Evolutionary conservation across 805 yeast species (phyloP).

Genomic region (Saccharomyces mikatae): DNA sequence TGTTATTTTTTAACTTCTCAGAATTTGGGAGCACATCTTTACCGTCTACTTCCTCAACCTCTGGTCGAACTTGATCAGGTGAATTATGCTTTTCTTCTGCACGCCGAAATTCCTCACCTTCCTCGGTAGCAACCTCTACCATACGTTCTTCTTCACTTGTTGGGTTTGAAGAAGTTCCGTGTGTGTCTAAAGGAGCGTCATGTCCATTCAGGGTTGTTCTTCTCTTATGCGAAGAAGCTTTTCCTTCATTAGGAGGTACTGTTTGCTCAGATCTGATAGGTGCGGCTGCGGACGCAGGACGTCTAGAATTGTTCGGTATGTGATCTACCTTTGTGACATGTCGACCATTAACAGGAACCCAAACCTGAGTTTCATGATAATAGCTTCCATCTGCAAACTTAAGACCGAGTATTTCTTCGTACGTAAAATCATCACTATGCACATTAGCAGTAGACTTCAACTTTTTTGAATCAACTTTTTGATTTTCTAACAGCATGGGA

Average conservation of each 20-base stretch:
- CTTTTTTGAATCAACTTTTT: neutral
- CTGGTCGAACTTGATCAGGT: neutral
- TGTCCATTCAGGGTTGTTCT: neutral
- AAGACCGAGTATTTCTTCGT: conserved; percentile 20
- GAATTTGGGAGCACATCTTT: neutral
- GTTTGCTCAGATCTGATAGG: neutral
- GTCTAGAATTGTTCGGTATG: neutral
- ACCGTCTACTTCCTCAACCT: neutral
- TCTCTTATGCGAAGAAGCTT: neutral
- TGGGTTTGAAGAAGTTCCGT: neutral
- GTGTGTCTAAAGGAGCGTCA: neutral
- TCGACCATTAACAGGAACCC: conserved; percentile 18
- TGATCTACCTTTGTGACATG: neutral
- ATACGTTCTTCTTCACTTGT: neutral
- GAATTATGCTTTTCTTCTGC: neutral
- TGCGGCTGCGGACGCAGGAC: neutral
- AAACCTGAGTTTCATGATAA: conserved; percentile 21
- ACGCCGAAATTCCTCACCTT: neutral
- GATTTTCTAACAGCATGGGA: neutral
- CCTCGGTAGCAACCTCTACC: neutral
- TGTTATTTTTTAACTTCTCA: neutral
- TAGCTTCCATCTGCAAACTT: conserved; percentile 20
- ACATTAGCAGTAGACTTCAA: conserved; percentile 7
- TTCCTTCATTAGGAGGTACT: neutral
- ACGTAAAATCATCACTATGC: conserved; percentile 18